Conservation (phyloP, 805 yeast species). For the Saccharomycopsis javanensis region DNA sequence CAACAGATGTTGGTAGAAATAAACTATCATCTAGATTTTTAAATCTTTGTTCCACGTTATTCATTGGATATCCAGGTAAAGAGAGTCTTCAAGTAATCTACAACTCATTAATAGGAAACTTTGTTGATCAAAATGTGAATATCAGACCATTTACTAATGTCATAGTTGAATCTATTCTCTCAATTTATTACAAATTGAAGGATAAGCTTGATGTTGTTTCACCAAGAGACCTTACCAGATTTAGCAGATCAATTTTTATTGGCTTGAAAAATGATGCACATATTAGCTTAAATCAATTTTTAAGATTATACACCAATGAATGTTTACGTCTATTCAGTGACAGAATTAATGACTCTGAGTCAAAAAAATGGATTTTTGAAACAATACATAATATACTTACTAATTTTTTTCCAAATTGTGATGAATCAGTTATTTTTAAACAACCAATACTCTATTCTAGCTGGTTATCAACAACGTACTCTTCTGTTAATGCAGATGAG, state of each 20-base stretch:
- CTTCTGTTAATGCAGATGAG: conserved; percentile 40
- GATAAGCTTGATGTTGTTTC: conserved; percentile 49
- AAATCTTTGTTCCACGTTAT: conserved; percentile 53
- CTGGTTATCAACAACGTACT: conserved; percentile 63
- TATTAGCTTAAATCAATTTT: conserved; percentile 33
- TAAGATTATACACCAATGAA: conserved; percentile 74
- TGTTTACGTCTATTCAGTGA: conserved; percentile 72
- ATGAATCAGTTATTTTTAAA: conserved; percentile 28
- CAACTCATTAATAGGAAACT: conserved; percentile 34
- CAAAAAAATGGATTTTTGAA: conserved; percentile 40
- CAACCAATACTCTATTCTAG: conserved; percentile 58
- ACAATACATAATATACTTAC: conserved; percentile 26
- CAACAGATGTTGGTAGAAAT: conserved; percentile 68
- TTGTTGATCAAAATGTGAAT: conserved; percentile 4
- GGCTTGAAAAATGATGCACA: conserved; percentile 24
- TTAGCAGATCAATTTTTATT: conserved; percentile 15
- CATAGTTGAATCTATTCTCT: conserved; percentile 51
- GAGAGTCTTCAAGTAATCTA: conserved; percentile 62
- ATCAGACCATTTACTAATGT: conserved; percentile 26
- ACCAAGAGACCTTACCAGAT: conserved; percentile 82
- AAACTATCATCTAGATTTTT: conserved; percentile 49
- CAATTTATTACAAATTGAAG: conserved; percentile 41
- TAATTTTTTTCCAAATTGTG: conserved; percentile 38
- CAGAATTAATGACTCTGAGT: conserved; percentile 41
- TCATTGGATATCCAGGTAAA: conserved; percentile 71